A percentile compares a stretch with the other conserved stretches of the same genome.
These are phyloP conservation scores for Aspergillus egyptiacus DNA, from an alignment of 495 filamentous ascomycete genomes.

Conservation along the genomic window DNA sequence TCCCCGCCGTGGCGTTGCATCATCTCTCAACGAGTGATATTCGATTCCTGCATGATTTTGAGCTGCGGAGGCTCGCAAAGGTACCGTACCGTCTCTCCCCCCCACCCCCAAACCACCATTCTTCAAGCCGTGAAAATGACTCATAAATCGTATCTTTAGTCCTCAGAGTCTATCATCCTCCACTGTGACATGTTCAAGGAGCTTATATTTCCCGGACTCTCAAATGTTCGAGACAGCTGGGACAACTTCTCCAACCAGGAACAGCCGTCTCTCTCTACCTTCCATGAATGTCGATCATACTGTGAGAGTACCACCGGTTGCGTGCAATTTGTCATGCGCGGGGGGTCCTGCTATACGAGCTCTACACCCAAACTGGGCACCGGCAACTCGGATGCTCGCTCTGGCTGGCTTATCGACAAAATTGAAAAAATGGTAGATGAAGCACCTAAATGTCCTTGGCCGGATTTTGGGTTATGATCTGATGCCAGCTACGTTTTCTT, in stretches of 20 bases:
- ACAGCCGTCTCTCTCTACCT: conserved; percentile 24
- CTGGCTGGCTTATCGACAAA: conserved; percentile 32
- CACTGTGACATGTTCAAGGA: conserved; percentile 43
- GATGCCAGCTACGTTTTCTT: too few relatives aligned
- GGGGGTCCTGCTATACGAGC: conserved; percentile 30
- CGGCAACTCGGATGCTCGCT: conserved; percentile 20
- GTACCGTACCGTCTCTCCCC: conserved; percentile 17
- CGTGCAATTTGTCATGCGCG: conserved; percentile 34
- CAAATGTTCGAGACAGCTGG: conserved; percentile 31
- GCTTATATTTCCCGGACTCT: conserved; percentile 35
- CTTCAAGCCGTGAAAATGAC: conserved; percentile 25
- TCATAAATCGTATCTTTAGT: conserved; percentile 15
- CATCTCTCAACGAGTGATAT: conserved; percentile 40
- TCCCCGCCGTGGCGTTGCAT: conserved; percentile 50
- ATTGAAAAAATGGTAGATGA: conserved; percentile 30
- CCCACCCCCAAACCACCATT: too few relatives aligned
- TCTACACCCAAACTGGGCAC: conserved; percentile 30
- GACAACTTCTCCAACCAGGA: conserved; percentile 41
- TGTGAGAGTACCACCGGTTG: conserved; percentile 28
- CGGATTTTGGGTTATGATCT: conserved; percentile 30
- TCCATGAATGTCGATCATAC: conserved; percentile 32
- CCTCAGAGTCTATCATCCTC: conserved; percentile 32
- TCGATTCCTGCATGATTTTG: conserved; percentile 35
- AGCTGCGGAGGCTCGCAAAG: conserved; percentile 33
- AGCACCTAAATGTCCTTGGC: conserved; percentile 27